Percentiles rank a stretch among this genome's conserved stretches.
These are phyloP conservation scores for Cystofilobasidium macerans DNA, from an alignment of 768 basidiomycete species.

Conservation along the genomic window DNA sequence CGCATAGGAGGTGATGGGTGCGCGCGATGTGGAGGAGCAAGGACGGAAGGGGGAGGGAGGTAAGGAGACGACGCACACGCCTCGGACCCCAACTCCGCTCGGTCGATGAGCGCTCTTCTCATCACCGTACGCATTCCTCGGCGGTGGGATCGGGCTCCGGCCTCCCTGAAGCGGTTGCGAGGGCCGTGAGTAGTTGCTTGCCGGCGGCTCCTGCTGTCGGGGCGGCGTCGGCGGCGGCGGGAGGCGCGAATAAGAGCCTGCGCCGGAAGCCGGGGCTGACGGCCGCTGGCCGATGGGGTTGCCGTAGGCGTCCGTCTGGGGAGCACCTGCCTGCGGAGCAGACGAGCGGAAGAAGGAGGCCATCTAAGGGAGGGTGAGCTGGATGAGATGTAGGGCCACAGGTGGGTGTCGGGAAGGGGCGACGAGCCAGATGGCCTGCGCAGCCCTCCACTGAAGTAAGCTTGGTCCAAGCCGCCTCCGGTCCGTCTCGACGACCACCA, in stretches of 20 bases:
- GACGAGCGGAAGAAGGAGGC: conserved; percentile 4
- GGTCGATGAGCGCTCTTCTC: background rate
- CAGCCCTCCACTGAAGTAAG: too few relatives aligned
- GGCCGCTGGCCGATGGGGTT: conserved; percentile 4
- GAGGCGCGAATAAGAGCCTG: background rate
- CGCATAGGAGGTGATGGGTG: too few relatives aligned
- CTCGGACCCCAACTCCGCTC: background rate
- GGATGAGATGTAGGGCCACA: too few relatives aligned
- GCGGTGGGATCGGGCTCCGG: background rate
- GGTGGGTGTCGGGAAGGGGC: too few relatives aligned
- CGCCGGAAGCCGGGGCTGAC: background rate
- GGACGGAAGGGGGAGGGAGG: too few relatives aligned
- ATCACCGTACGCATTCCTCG: background rate
- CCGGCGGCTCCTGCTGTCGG: background rate
- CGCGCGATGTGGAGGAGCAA: too few relatives aligned
- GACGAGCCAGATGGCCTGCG: too few relatives aligned
- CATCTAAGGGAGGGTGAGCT: too few relatives aligned
- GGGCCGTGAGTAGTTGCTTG: background rate
- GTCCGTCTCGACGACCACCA: too few relatives aligned
- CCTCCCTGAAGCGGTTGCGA: background rate
- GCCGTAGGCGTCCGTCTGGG: conserved; percentile 5
- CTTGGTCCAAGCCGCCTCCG: too few relatives aligned
- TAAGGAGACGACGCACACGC: background rate
- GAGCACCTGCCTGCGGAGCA: background rate
- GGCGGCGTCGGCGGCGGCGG: background rate